Evolutionary conservation across 164 flowering plant genomes (phyloP).

Genomic region (Aristolochia fimbriata): DNA sequence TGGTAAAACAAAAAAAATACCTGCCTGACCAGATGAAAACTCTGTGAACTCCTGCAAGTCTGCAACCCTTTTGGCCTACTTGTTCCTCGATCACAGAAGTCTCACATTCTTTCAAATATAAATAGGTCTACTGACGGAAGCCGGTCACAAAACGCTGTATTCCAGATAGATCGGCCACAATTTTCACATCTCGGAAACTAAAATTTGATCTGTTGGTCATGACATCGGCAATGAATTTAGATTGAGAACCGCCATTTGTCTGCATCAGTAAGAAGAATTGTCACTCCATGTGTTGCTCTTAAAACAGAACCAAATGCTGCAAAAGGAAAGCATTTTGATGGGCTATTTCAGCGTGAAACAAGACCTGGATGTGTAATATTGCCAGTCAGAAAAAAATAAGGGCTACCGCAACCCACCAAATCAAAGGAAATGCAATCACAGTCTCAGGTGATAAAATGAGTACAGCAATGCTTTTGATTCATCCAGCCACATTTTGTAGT

Average conservation of each 20-base stretch:
- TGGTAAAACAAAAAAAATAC: too few relatives aligned
- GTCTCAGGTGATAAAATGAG: not conserved
- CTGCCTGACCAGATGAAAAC: too few relatives aligned
- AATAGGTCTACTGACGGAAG: constrained; percentile 10
- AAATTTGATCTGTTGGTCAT: constrained; percentile 18
- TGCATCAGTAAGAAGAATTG: constrained; percentile 16
- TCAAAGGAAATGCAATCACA: not conserved
- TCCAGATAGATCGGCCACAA: constrained; percentile 67
- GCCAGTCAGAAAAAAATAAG: not conserved
- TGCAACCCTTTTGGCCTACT: too few relatives aligned
- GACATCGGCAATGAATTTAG: constrained; percentile 44
- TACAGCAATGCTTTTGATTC: not conserved
- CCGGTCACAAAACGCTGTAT: constrained; percentile 61
- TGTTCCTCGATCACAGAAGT: too few relatives aligned
- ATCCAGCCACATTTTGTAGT: not conserved
- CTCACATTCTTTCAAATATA: not conserved
- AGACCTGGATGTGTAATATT: not conserved
- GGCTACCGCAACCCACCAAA: not conserved
- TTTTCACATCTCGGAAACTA: constrained; percentile 31
- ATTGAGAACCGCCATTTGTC: constrained; percentile 76
- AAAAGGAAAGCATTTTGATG: not conserved
- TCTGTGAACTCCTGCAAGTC: too few relatives aligned
- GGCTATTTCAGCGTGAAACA: not conserved
- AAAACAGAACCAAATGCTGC: not conserved
- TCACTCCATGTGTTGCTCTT: not conserved